Conservation (phyloP, 352 stramenopile species). For the Phytophthora syringae region DNA sequence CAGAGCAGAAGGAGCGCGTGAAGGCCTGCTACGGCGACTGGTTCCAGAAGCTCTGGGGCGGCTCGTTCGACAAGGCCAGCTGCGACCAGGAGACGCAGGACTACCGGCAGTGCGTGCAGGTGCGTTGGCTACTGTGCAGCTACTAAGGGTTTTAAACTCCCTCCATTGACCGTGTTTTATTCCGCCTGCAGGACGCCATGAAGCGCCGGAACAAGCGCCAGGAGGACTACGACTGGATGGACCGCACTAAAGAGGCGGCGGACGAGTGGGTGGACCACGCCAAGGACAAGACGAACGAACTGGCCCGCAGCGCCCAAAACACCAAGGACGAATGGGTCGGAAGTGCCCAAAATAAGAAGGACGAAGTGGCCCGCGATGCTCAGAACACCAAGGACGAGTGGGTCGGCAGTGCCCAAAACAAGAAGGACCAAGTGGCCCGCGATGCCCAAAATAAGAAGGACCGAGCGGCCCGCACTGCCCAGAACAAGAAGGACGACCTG, state of each 20-base stretch:
- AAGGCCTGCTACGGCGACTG: conserved; percentile 85
- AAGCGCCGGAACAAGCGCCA: conserved; percentile 26
- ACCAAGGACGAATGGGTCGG: no score
- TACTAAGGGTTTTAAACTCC: background rate
- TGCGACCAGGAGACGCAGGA: conserved; percentile 80
- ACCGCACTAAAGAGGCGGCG: no score
- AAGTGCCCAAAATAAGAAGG: no score
- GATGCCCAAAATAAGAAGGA: no score
- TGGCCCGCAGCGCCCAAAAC: no score
- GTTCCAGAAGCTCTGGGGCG: conserved; percentile 80
- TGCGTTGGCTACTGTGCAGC: conserved; percentile 15
- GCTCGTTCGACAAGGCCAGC: conserved; percentile 60
- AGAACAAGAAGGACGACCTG: conserved; percentile 42
- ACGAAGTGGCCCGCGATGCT: no score
- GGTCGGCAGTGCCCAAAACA: no score
- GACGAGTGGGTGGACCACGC: no score
- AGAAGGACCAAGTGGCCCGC: no score
- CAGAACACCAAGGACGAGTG: no score
- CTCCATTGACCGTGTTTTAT: background rate
- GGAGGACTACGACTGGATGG: conserved; percentile 60
- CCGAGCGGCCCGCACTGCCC: no score
- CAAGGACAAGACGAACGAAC: conserved; percentile 50
- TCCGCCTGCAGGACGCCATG: conserved; percentile 50
- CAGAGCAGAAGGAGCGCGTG: conserved; percentile 79
- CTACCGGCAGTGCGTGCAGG: conserved; percentile 77